Percentiles rank a stretch among this genome's conserved stretches.
These are phyloP conservation scores for Thymus quinquecostatus DNA, from an alignment of 257 asterid genomes.

Conservation along the genomic window DNA sequence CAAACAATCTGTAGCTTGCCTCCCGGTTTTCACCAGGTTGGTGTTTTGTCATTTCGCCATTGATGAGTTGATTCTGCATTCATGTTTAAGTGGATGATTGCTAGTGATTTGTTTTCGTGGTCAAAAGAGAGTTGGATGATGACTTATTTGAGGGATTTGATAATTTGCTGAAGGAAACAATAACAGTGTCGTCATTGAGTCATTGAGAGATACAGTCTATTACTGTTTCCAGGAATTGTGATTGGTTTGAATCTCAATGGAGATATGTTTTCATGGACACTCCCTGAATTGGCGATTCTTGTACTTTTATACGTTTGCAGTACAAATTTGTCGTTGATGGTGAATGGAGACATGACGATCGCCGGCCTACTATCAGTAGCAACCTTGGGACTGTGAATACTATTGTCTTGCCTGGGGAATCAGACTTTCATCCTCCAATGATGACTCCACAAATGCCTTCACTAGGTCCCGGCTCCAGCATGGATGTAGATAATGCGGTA, in stretches of 20 bases:
- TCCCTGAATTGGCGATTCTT: not conserved
- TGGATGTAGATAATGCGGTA: constrained; percentile 95
- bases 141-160: constrained; percentile 10
- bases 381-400: constrained; percentile 83
- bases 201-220: not conserved
- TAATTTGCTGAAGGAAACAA: constrained; percentile 8
- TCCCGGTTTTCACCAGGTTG: constrained; percentile 84
- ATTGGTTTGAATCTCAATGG: too few relatives aligned
- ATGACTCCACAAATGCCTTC: constrained; percentile 56
- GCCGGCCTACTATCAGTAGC: constrained; percentile 67
- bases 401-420: constrained; percentile 65
- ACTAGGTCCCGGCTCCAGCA: constrained; percentile 62
- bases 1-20: constrained; percentile 78
- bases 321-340: constrained; percentile 96
- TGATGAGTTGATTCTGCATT: constrained; percentile 12
- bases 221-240: not conserved
- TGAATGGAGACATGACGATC: constrained; percentile 94
- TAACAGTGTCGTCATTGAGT: not conserved
- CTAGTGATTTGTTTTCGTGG: not conserved
- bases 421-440: constrained; percentile 53
- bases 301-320: constrained; percentile 46
- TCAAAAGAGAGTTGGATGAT: not conserved
- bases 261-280: constrained; percentile 15
- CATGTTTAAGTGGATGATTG: not conserved
- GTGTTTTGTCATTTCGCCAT: constrained; percentile 28